Evolutionary conservation across 148 eudicot species (phyloP), one percentile per base, ranked within the genome.

Genomic region (Arbutus unedo): DNA sequence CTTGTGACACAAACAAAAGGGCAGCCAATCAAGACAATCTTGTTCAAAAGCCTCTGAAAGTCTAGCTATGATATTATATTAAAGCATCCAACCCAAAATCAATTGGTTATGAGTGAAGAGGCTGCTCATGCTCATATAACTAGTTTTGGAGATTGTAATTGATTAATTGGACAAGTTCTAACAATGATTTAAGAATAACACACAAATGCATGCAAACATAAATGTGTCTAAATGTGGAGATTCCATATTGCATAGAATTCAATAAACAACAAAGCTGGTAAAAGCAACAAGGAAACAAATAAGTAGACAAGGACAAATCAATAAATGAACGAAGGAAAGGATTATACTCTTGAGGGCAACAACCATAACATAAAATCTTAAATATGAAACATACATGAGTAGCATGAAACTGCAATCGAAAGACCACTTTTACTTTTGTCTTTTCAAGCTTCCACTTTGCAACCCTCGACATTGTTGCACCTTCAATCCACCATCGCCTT

Each of bases 401-500:
- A 81, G 98, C 95, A 87, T 96, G 94, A 89, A 94, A 96, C 85
- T 96, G 99, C 56, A 96, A 89, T 84, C 99, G 93, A 81, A 96
- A 96, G 76, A 94, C 98, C 44, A 94, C 98, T 93, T 94, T 93
- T 25, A 96, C 93, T 93, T 91, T 96, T 48, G 93, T 84, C 90
- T 93, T 96, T 89, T 96, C 99, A 86, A 90, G 86, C 88, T 93
- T 92, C 97, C 93, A 90, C 92, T 91, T 90, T 38, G 92, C 75
- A 82, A 82, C 84, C 90, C 96, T 93, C 49, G 98, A 94, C 99
- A 94, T 96, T 77, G 70, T 81, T 81, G 67, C 67, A 73, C 56
- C 60, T 78, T 84, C 86, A 83, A 81, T 71, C 81, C 77, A 81
- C 83, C 87, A 85, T 82, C 60, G 51, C 64, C 91, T 54, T 76